These are phyloP conservation scores for Yarrowia porcina DNA, from an alignment of 805 yeast species.

Conservation along the genomic window DNA sequence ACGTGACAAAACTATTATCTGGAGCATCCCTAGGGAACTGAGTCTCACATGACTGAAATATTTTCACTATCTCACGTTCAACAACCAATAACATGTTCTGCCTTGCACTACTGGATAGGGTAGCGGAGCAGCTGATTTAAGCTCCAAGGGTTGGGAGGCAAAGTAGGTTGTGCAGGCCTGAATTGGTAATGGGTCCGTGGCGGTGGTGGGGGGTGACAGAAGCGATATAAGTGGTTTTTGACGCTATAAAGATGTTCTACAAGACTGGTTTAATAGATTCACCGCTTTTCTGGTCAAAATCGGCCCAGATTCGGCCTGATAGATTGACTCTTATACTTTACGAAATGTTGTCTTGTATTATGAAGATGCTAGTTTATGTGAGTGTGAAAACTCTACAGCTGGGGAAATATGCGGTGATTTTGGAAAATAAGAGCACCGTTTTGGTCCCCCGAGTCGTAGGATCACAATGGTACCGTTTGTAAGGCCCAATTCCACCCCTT, in stretches of 20 bases:
- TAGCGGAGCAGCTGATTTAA: constrained; percentile 17
- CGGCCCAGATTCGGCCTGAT: background rate
- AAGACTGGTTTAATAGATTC: background rate
- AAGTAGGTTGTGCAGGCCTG: constrained; percentile 9
- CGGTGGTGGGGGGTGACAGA: background rate
- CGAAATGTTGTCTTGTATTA: background rate
- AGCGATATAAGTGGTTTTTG: background rate
- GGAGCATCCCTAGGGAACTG: no score
- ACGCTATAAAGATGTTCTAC: background rate
- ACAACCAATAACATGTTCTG: background rate
- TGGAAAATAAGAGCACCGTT: background rate
- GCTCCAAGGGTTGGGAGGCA: background rate
- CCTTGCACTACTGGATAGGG: constrained; percentile 18
- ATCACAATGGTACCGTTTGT: background rate
- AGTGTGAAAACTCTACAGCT: background rate
- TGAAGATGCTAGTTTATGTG: background rate
- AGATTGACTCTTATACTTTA: background rate
- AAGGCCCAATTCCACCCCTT: background rate
- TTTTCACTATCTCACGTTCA: background rate
- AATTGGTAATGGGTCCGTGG: constrained; percentile 1
- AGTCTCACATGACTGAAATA: no score
- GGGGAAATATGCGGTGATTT: background rate
- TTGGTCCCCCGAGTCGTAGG: no score
- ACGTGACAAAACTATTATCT: no score
- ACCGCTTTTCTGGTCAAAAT: background rate